Evolutionary conservation across 1,284 basidiomycete genomes (phyloP).

Genomic region (Spongispora temasekensis): DNA sequence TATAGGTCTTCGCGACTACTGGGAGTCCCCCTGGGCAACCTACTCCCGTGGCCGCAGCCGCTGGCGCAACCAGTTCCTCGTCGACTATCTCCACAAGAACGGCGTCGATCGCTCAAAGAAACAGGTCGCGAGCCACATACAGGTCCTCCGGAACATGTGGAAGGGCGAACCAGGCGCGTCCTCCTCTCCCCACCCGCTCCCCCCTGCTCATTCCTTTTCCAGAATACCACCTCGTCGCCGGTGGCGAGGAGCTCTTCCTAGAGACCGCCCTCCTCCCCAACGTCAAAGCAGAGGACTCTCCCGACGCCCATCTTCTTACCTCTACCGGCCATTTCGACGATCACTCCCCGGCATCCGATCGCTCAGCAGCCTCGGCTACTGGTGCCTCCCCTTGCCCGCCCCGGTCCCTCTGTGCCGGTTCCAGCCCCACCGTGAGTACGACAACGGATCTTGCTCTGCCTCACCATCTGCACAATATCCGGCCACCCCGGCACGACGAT

Average conservation of each 20-base stretch:
- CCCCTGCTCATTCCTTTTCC: constrained; percentile 28
- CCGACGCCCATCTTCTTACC: constrained; percentile 40
- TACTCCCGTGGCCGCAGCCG: constrained; percentile 74
- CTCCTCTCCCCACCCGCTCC: constrained; percentile 6
- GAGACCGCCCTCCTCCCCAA: constrained; percentile 48
- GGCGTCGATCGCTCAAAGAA: constrained; percentile 75
- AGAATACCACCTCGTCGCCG: constrained; percentile 70
- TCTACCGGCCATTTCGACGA: constrained; percentile 35
- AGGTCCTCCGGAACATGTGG: constrained; percentile 83
- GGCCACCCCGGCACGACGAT: constrained; percentile 29
- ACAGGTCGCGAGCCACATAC: constrained; percentile 82
- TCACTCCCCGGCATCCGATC: constrained; percentile 36
- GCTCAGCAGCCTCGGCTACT: constrained; percentile 30
- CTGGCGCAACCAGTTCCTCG: constrained; percentile 81
- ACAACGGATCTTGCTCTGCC: constrained; percentile 31
- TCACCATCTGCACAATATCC: constrained; percentile 21
- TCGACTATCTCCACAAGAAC: constrained; percentile 68
- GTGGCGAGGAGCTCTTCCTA: constrained; percentile 66
- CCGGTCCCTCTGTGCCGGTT: constrained; percentile 26
- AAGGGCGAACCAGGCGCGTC: constrained; percentile 70
- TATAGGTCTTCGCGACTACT: constrained; percentile 70
- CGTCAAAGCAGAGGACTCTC: constrained; percentile 52
- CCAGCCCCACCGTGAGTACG: constrained; percentile 28
- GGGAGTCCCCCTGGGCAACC: constrained; percentile 76
- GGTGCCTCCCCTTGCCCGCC: constrained; percentile 29